Evolutionary conservation across 345 rosid genomes (phyloP), one percentile per base, ranked within the genome.

Genomic region (Populus pruinosa): DNA sequence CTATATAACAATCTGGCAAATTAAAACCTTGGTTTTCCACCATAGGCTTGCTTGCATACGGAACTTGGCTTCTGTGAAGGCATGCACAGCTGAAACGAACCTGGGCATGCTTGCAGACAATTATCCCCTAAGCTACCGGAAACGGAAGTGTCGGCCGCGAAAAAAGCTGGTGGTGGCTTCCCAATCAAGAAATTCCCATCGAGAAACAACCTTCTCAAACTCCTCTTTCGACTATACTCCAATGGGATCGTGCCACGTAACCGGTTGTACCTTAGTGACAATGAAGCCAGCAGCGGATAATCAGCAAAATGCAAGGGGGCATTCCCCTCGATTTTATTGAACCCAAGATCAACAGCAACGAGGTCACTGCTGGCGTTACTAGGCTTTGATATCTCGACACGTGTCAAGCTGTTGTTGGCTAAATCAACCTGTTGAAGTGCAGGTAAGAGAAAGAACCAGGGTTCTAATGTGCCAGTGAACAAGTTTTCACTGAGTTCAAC

Each of bases 71-170:
- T 95, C 84, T 95, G 99, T 35, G 93, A 87, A 29, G 96, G 94
- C 49, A 78, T 77, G 72, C 99, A 95, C 75, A 95, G 89, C 89
- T 84, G 87, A 31, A 90, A 89, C 55, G 89, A 83, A n/a, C 85
- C 88, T 61, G 99, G 97, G 81, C 99, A 95, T 63, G 73, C 89
- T 78, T 77, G 81, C 56, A 93, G 88, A 78, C 99, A 95, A 82
- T 95, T 95, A 88, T 93, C 86, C 77, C 95, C 99, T 76, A 95
- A 78, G 82, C 98, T 95, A 25, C 99, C 97, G 76, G 86, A 76
- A 17, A 94, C 89, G 61, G 81, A 69, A 20, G 59, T 44, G 17
- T 79, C 85, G 0, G 76, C 39, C 39, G 76, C 43, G 73, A 95
- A 82, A 29, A 90, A 85, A 7, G 80, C 88, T 21, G 85, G 75